Base-by-base conservation (phyloP, 441 rosid species). In the Brassica hybrid region DNA sequence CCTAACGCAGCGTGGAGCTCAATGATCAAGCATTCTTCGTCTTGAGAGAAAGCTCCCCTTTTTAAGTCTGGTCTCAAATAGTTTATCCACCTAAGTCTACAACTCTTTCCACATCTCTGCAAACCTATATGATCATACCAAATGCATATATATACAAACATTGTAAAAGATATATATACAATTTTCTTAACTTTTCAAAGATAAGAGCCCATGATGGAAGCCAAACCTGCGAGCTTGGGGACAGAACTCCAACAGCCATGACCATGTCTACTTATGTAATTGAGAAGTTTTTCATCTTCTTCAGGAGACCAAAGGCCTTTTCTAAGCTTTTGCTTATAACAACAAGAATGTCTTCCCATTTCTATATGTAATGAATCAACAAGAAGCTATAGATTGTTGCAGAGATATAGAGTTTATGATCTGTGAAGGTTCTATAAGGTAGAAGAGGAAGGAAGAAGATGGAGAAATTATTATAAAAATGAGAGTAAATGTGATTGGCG, bases 301-400 rank as follows among this genome's bases (percentile, higher is more conserved):
- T 93, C 97, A 13, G 97, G 98, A 21, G 98, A 94, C 98, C 98
- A 94, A 64, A 94, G 92, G 14, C 98, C 98, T 85, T 94, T 94
- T 79, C 94, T 83, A 27, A 91, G 88, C 83, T 91, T 94, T 88
- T 91, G 97, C 85, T 88, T 89, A 81, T 84, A 83, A 81, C 91
- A 92, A 75, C 93, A 89, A 67, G 94, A 87, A 83, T 89, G 96
- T 80, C 89, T 92, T 73, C 93, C 98, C 98, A 94, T 94, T 54
- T 54, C 54, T 50, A 7, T 43, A 6, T 57, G 61, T 18, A 17
- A 30, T 30, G 34, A 30, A 30, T 6, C 4, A 4, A 30, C 34
- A 30, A 30, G 6, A 30, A n/a, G n/a, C n/a, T n/a, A n/a, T n/a
- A 30, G 69, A 50, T 32, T 23, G 45, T 78, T 78, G 59, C 23